phyloP scores from a whole-genome alignment of 345 rosid genomes.

The Eucalyptus regnans region DNA sequence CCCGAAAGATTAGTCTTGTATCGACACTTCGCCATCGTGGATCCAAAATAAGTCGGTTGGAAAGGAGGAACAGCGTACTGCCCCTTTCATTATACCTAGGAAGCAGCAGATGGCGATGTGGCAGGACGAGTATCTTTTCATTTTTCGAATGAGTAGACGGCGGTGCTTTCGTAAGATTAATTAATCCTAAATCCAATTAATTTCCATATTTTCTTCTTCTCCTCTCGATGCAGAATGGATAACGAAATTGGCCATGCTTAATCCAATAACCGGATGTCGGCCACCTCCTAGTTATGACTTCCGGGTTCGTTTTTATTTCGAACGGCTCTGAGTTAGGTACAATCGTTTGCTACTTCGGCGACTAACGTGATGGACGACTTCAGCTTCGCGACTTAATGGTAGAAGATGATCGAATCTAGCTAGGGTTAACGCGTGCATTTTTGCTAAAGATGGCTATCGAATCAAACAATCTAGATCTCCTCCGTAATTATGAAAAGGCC shows the following conservation, averaged over 20 bases:
- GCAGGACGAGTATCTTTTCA: not conserved
- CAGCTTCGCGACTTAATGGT: not conserved
- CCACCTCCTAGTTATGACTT: not conserved
- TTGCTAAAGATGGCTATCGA: not conserved
- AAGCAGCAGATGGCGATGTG: not conserved
- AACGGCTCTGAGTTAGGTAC: not conserved
- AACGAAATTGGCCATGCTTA: not conserved
- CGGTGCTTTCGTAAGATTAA: not conserved
- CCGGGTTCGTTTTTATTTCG: not conserved
- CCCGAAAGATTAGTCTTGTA: not conserved
- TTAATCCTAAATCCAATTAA: not conserved
- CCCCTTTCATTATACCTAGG: not conserved
- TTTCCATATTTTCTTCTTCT: not conserved
- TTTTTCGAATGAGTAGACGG: not conserved
- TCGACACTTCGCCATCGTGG: not conserved
- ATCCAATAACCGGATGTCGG: not conserved
- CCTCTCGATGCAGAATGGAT: not conserved
- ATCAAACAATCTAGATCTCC: not conserved
- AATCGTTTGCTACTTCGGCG: not conserved
- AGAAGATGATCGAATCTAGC: not conserved
- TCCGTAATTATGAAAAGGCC: not conserved
- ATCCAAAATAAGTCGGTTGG: not conserved
- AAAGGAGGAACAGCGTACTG: not conserved
- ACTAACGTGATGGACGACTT: fast-evolving
- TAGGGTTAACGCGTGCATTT: not conserved